These are phyloP conservation scores for Xerocomus potaroensis DNA, from an alignment of 768 basidiomycete genomes.

Conservation along the genomic window DNA sequence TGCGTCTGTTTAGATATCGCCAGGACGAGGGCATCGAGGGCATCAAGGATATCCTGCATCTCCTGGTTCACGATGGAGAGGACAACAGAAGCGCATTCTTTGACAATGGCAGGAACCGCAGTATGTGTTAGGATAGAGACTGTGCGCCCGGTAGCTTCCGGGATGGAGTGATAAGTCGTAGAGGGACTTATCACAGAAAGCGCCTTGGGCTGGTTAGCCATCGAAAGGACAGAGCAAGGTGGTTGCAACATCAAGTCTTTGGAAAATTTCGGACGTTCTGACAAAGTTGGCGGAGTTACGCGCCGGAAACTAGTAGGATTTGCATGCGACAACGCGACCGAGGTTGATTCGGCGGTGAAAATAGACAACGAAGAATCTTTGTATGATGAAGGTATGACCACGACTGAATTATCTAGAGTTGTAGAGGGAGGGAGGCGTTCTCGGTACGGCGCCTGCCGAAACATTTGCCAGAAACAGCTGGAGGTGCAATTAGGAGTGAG, in stretches of 20 bases:
- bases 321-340: conserved; percentile 21
- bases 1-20: conserved; percentile 46
- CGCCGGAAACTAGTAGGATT: conserved; percentile 24
- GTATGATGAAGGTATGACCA: conserved; percentile 35
- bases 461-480: conserved; percentile 38
- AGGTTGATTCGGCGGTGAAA: conserved; percentile 44
- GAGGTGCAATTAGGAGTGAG: conserved; percentile 26
- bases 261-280: conserved; percentile 26
- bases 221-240: conserved; percentile 22
- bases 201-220: conserved; percentile 25
- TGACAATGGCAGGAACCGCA: conserved; percentile 47
- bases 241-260: conserved; percentile 38
- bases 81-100: conserved; percentile 42
- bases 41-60: conserved; percentile 52
- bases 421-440: conserved; percentile 30
- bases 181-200: conserved; percentile 23
- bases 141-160: conserved; percentile 11
- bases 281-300: conserved; percentile 16
- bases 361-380: conserved; percentile 52
- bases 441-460: conserved; percentile 39
- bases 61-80: conserved; percentile 46
- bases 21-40: conserved; percentile 52
- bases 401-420: conserved; percentile 26
- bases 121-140: conserved; percentile 32
- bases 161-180: conserved; percentile 5